Evolutionary conservation across 257 asterid species (phyloP), one percentile per base, ranked within the genome.

Genomic region (Scutellaria baicalensis): DNA sequence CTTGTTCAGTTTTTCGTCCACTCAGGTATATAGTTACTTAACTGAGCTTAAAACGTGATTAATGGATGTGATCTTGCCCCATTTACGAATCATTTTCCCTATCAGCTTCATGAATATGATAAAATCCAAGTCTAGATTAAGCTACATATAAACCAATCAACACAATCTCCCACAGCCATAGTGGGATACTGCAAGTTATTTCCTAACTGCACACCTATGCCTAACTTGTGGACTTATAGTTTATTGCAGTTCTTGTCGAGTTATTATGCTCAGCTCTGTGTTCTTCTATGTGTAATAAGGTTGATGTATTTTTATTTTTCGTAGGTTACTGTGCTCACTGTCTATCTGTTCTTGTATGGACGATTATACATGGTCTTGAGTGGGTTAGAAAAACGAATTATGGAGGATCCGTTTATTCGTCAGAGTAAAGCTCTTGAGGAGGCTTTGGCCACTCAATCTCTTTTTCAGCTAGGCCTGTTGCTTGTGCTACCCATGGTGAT

Each of bases 351-450:
- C 70, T 54, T 72, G 44, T 72, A 72, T 12, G 77, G 71, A 52
- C 64, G 77, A 52, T 23, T 72, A 16, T 72, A 72, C 77, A 72
- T 72, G 77, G 77, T 72, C 40, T 62, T 72, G 77, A 72, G 77
- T 42, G 77, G 77, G 42, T 42, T 72, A 43, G 77, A 72, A 54
- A 72, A 18, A 64, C 63, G 65, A 63, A 63, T 72, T 52, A 49
- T 72, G 2, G 71, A 62, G 1, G 50, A 40, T 62, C 36, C 65
- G 2, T 52, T 7, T 27, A 52, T 62, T 63, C 76, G 13, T 39
- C 77, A 62, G 58, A 72, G 59, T 63, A 52, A 62, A 63, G 64
- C 65, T 72, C 65, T 72, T 1, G 77, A 72, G 39, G 58, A 63
- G 58, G 77, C 77, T 51, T 27, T 72, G 58, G 71, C 77, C 27